Conservation (phyloP, 2,329 filamentous ascomycete species). For the Sclerotinia nivalis region DNA sequence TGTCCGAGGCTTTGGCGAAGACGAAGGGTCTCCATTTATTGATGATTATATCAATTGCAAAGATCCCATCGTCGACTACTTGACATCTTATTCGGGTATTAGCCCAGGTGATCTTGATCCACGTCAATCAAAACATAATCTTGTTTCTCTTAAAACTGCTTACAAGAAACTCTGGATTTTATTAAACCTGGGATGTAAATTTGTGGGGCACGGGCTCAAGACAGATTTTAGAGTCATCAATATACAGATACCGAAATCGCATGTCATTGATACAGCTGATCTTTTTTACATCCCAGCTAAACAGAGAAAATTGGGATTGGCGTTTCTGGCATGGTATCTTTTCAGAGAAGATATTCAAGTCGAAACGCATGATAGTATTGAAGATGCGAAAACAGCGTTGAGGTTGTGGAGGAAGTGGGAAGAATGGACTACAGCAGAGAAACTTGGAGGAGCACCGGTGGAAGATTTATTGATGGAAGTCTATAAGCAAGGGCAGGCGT, state of each 20-base stretch:
- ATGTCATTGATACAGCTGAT: conserved; percentile 93
- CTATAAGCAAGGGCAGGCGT: conserved; percentile 65
- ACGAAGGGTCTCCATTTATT: conserved; percentile 85
- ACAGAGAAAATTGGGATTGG: conserved; percentile 82
- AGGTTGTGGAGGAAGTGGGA: conserved; percentile 87
- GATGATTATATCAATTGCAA: conserved; percentile 95
- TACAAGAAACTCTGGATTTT: conserved; percentile 99
- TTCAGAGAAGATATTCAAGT: conserved; percentile 93
- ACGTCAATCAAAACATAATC: conserved; percentile 73
- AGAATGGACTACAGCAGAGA: conserved; percentile 58
- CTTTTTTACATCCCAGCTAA: conserved; percentile 82
- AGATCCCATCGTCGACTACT: conserved; percentile 90
- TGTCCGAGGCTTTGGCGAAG: conserved; percentile 73
- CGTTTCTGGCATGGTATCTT: conserved; percentile 88
- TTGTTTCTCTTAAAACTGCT: conserved; percentile 83
- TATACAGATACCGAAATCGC: conserved; percentile 85
- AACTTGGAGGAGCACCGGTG: conserved; percentile 77
- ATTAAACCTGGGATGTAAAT: conserved; percentile 89
- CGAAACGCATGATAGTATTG: conserved; percentile 90
- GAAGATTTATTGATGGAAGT: conserved; percentile 85
- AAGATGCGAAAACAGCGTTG: conserved; percentile 88
- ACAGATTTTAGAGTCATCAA: conserved; percentile 98
- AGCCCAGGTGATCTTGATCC: conserved; percentile 81
- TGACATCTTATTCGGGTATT: conserved; percentile 93
- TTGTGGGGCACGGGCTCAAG: conserved; percentile 89